These are phyloP conservation scores for Ogataea nitratoaversa DNA, from an alignment of 805 yeast species.

Conservation along the genomic window DNA sequence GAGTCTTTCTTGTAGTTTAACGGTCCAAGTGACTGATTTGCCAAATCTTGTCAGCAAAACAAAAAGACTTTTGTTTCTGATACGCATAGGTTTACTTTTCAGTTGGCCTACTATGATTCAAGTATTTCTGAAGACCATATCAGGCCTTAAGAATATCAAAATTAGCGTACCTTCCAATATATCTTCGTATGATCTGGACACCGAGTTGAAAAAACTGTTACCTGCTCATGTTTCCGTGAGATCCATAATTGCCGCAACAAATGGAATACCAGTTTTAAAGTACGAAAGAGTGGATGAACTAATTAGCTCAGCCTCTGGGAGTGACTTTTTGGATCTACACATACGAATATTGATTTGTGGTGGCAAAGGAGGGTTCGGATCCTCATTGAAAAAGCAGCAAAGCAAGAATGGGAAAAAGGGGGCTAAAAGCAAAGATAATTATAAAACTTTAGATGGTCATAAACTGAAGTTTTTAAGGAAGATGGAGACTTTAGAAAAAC, in stretches of 20 bases:
- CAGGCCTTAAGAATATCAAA: constrained; percentile 11
- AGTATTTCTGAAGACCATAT: constrained; percentile 13
- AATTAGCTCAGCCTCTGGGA: neutral
- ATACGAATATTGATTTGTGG: constrained; percentile 37
- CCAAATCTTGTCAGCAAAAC: constrained; percentile 1
- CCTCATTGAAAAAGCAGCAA: constrained; percentile 37
- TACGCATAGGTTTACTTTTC: no score
- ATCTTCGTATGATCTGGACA: constrained; percentile 1
- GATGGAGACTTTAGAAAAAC: constrained; percentile 33
- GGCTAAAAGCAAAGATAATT: constrained; percentile 19
- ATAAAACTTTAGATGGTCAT: constrained; percentile 39
- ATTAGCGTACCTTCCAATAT: neutral
- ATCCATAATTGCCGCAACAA: constrained; percentile 11
- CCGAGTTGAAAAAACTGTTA: neutral
- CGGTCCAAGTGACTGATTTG: no score
- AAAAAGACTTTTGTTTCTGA: no score
- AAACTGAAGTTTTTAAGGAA: constrained; percentile 33
- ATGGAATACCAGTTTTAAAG: constrained; percentile 10
- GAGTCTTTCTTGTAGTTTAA: no score
- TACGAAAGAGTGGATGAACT: constrained; percentile 3
- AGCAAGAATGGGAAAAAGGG: constrained; percentile 29
- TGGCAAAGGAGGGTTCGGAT: constrained; percentile 52
- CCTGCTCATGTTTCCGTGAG: constrained; percentile 10
- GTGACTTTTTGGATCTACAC: constrained; percentile 24
- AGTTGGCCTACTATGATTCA: constrained; percentile 9